phyloP scores from a whole-genome alignment of 2,329 filamentous ascomycete species.

The Pseudogymnoascus sp. region DNA sequence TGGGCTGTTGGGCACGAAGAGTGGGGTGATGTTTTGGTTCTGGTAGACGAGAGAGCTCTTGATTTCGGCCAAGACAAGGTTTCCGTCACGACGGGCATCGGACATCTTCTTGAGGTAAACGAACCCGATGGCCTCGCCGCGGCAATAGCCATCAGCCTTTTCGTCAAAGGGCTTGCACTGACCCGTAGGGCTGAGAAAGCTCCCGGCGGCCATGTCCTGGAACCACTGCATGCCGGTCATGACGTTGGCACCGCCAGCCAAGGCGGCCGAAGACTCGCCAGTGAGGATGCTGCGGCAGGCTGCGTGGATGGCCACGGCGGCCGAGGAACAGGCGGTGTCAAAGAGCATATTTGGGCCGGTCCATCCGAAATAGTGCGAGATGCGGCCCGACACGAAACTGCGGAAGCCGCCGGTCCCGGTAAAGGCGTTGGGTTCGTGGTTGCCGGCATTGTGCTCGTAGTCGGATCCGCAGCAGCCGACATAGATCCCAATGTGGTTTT shows the following conservation, averaged over 20 bases:
- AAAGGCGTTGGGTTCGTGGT: slow-evolving; percentile 27
- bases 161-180: slow-evolving; percentile 36
- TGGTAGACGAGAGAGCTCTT: not conserved
- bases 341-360: slow-evolving; percentile 30
- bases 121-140: slow-evolving; percentile 41
- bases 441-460: slow-evolving; percentile 26
- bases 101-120: slow-evolving; percentile 34
- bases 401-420: slow-evolving; percentile 21
- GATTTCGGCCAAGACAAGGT: slow-evolving; percentile 5
- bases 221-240: slow-evolving; percentile 16
- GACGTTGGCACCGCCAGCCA: slow-evolving; percentile 20
- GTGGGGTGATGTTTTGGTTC: not conserved
- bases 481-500: slow-evolving; percentile 24
- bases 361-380: slow-evolving; percentile 33
- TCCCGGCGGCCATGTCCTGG: not conserved
- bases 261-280: slow-evolving; percentile 19
- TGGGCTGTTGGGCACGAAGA: slow-evolving; percentile 16
- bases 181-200: slow-evolving; percentile 10
- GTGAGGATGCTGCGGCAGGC: slow-evolving; percentile 33
- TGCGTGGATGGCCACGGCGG: slow-evolving; percentile 30
- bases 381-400: slow-evolving; percentile 28
- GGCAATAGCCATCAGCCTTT: slow-evolving; percentile 47
- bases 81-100: not conserved
- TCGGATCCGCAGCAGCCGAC: slow-evolving; percentile 23
- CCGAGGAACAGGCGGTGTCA: slow-evolving; percentile 35